Percentiles rank a stretch among this genome's conserved stretches.
phyloP scores from a whole-genome alignment of 352 stramenopile species.

The Stramenopiles sp. region DNA sequence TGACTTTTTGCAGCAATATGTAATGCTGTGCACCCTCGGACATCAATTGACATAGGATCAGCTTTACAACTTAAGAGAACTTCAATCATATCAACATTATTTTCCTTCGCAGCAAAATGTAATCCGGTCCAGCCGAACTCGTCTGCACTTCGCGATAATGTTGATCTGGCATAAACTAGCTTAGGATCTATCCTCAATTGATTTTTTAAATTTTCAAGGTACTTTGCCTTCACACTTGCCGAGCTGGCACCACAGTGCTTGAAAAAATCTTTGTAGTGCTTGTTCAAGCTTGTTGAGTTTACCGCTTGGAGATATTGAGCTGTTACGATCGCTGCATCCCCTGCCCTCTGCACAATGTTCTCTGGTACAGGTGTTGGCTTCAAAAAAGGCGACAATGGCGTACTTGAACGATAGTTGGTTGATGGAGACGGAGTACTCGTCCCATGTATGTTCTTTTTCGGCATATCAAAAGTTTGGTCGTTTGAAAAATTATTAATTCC shows the following conservation, averaged over 20 bases:
- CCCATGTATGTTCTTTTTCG: neutral
- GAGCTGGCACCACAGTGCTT: neutral
- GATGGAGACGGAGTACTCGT: neutral
- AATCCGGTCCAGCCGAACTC: neutral
- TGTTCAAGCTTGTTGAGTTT: neutral
- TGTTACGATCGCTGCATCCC: neutral
- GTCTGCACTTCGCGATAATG: neutral
- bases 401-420: neutral
- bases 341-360: neutral
- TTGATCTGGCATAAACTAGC: neutral
- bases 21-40: neutral
- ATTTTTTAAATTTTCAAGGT: neutral
- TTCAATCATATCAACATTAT: neutral
- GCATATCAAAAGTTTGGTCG: neutral
- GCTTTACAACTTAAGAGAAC: neutral
- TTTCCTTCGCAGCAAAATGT: neutral
- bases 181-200: neutral
- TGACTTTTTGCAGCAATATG: neutral
- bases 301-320: neutral
- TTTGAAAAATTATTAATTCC: neutral
- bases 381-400: neutral
- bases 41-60: neutral
- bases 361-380: neutral
- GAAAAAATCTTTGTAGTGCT: neutral
- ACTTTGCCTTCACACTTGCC: neutral